Evolutionary conservation across 306 rosid species (phyloP), one percentile per base, ranked within the genome.

Genomic region (Delonix regia): DNA sequence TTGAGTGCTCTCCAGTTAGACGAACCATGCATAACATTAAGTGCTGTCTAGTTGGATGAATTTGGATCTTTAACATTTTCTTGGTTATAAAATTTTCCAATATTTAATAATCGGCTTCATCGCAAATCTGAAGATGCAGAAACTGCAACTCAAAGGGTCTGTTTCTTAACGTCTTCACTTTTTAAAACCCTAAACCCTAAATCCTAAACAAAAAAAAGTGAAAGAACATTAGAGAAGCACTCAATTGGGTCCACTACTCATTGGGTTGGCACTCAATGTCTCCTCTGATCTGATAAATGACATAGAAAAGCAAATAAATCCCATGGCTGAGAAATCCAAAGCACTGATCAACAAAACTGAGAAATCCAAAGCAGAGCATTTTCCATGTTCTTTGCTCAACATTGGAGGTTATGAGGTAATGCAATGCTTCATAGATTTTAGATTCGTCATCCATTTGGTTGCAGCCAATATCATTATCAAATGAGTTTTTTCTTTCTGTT

Each of bases 391-490:
- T 3, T 33, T 71, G 6, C 80, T 90, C 34, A 48, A 4, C 61
- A 90, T 90, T 14, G 92, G 94, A 8, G 38, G 36, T 44, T 90
- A 80, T 77, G 76, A 56, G 92, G 92, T 87, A 69, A 24, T 19
- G 33, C n/a, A n/a, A n/a, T n/a, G n/a, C n/a, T n/a, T n/a, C n/a
- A n/a, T n/a, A n/a, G n/a, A n/a, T n/a, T n/a, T n/a, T n/a, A n/a
- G n/a, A n/a, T n/a, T n/a, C n/a, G n/a, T n/a, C n/a, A 42, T 42
- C 3, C 28, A 7, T 53, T 51, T n/a, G 7, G 59, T 52, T 19
- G 59, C 1, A n/a, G 12, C 0, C 5, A 16, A 41, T 39, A 14
- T 12, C 34, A 53, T 73, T 21, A 44, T 9, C 36, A 28, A 51
- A 13, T 4, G 25, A 73, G 10, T 25, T 3, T 24, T 30, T 6